Conservation (phyloP, 805 yeast species). For the Jamesozyma lodderae region DNA sequence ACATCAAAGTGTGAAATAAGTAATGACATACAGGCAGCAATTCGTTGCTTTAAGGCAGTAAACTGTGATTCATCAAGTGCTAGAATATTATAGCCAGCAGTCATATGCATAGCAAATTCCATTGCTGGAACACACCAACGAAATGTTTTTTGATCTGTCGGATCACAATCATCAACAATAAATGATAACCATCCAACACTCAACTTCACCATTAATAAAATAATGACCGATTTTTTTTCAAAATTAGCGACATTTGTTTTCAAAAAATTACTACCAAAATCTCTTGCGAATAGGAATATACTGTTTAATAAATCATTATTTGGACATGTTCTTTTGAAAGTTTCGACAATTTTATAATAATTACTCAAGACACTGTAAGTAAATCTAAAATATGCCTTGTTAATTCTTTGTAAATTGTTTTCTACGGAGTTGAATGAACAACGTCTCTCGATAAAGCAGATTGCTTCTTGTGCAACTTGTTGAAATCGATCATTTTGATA, state of each 20-base stretch:
- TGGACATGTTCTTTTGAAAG: slow-evolving; percentile 49
- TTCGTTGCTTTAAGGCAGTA: slow-evolving; percentile 59
- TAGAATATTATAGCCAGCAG: slow-evolving; percentile 79
- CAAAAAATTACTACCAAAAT: slow-evolving; percentile 66
- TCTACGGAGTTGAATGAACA: slow-evolving; percentile 70
- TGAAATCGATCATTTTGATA: slow-evolving; percentile 49
- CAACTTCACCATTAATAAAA: slow-evolving; percentile 61
- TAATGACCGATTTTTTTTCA: slow-evolving; percentile 52
- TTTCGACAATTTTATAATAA: slow-evolving; percentile 41
- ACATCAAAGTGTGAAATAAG: slow-evolving; percentile 93
- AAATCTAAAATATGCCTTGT: slow-evolving; percentile 59
- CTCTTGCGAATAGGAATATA: slow-evolving; percentile 69
- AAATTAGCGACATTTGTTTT: slow-evolving; percentile 49
- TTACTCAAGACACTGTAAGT: slow-evolving; percentile 57
- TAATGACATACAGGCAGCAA: slow-evolving; percentile 89
- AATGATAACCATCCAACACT: slow-evolving; percentile 89
- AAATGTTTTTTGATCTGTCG: slow-evolving; percentile 84
- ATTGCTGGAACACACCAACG: slow-evolving; percentile 94
- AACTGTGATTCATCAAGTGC: slow-evolving; percentile 74
- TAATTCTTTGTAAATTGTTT: slow-evolving; percentile 55
- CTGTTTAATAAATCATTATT: slow-evolving; percentile 72
- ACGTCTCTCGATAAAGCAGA: slow-evolving; percentile 50
- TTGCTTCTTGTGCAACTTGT: slow-evolving; percentile 48
- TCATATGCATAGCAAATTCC: slow-evolving; percentile 93
- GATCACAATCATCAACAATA: slow-evolving; percentile 88